Evolutionary conservation across 345 rosid species (phyloP), one percentile per base, ranked within the genome.

Genomic region (Boechera divaricarpa): DNA sequence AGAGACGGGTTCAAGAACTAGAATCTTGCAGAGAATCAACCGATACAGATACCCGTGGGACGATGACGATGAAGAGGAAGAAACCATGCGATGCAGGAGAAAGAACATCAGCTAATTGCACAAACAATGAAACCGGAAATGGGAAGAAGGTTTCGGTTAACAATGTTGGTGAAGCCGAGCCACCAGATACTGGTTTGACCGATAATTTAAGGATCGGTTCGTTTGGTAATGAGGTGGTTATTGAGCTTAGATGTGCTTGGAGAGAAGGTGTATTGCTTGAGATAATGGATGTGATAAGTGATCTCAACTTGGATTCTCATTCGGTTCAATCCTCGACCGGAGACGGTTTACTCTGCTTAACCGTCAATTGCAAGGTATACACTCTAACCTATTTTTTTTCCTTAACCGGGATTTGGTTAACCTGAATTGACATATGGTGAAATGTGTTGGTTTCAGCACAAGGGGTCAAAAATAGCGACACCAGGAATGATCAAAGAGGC

Each of bases 181-280:
- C 72, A 32, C 75, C 42, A 66, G 90, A 84, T 51, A 73, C 70
- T 15, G 77, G 81, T 68, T 69, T 86, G 62, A 45, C 77, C 4
- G 85, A 83, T 51, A 78, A 74, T 51, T 28, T 86, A 55, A 75
- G 71, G n/a, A 84, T 92, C 26, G 70, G 73, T 61, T 54, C 78
- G 67, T 85, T 76, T 32, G 87, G 85, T 10, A 85, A 80, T 73
- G 90, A 85, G 67, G 87, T 89, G 65, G 52, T 78, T 42, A 88
- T 92, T 21, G 94, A 91, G 74, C 78, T 95, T 39, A 82, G 77
- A 60, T 88, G 98, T 83, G 75, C 76, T 12, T 92, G 90, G 94
- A 86, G 84, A 82, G 99, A 95, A 67, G 94, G 97, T 29, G 38
- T 90, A 36, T 76, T 95, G 86, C 84, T 95, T 2, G 92, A 86